Evolutionary conservation across 2,329 filamentous ascomycete genomes (phyloP).

Genomic region (Fusarium citri): DNA sequence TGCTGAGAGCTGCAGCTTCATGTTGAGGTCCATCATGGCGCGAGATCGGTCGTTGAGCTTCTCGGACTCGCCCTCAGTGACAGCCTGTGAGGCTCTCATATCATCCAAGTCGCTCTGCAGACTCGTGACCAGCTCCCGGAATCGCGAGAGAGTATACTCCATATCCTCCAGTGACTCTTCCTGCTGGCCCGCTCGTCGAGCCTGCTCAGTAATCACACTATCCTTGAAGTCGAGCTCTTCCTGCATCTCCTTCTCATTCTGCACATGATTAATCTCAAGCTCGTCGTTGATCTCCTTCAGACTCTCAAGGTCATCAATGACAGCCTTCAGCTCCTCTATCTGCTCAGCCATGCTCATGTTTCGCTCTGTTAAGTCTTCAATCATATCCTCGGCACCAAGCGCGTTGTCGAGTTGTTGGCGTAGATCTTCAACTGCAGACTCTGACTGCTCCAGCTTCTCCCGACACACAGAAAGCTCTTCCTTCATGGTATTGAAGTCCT

Average conservation of each 20-base stretch:
- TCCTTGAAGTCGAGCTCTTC: constrained; percentile 93
- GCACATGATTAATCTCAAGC: constrained; percentile 90
- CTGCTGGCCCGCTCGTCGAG: constrained; percentile 77
- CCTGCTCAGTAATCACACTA: constrained; percentile 83
- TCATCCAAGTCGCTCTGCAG: constrained; percentile 90
- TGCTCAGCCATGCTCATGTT: constrained; percentile 87
- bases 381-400: constrained; percentile 90
- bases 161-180: constrained; percentile 86
- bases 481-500: constrained; percentile 74
- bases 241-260: constrained; percentile 93
- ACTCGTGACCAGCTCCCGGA: constrained; percentile 87
- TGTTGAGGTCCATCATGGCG: constrained; percentile 96
- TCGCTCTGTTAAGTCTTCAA: constrained; percentile 89
- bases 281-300: constrained; percentile 95
- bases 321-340: constrained; percentile 82
- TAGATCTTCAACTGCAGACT: constrained; percentile 84
- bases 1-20: constrained; percentile 90
- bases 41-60: constrained; percentile 89
- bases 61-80: constrained; percentile 92
- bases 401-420: constrained; percentile 92
- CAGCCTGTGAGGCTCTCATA: constrained; percentile 89
- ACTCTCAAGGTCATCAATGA: constrained; percentile 88
- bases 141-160: constrained; percentile 89
- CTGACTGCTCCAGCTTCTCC: constrained; percentile 77
- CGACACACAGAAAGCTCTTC: constrained; percentile 76